A percentile compares a stretch with the other conserved stretches of the same genome.
These are phyloP conservation scores for Fusarium multiceps DNA, from an alignment of 2,329 filamentous ascomycete genomes.

Conservation along the genomic window DNA sequence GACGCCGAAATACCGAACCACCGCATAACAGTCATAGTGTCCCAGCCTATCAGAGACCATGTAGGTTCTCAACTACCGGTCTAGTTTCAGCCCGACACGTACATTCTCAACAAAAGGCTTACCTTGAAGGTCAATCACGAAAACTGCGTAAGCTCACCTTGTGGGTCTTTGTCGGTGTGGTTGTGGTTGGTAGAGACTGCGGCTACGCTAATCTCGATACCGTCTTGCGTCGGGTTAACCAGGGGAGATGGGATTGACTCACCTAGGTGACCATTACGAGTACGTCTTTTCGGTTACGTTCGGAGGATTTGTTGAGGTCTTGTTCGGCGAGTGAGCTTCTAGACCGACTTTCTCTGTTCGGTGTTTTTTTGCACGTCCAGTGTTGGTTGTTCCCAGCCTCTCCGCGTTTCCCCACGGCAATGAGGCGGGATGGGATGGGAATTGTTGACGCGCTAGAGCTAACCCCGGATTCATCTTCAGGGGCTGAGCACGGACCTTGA, in stretches of 20 bases:
- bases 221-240: slow-evolving; percentile 35
- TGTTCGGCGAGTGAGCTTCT: neutral
- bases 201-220: slow-evolving; percentile 27
- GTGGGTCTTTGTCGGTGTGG: slow-evolving; percentile 16
- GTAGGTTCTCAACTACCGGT: neutral
- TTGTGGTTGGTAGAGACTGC: slow-evolving; percentile 25
- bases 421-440: slow-evolving; percentile 11
- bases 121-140: slow-evolving; percentile 22
- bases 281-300: slow-evolving; percentile 27
- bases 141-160: slow-evolving; percentile 25
- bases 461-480: slow-evolving; percentile 38
- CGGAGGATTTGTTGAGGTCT: slow-evolving; percentile 27
- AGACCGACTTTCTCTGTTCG: neutral
- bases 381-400: neutral
- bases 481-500: slow-evolving; percentile 20
- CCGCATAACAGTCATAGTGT: neutral
- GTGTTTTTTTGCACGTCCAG: neutral
- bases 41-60: slow-evolving; percentile 1
- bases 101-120: slow-evolving; percentile 31
- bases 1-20: slow-evolving; percentile 21
- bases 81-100: slow-evolving; percentile 9
- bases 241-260: slow-evolving; percentile 26
- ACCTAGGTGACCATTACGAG: slow-evolving; percentile 34
- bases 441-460: slow-evolving; percentile 31
- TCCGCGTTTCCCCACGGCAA: slow-evolving; percentile 18